These are phyloP conservation scores for Dysphania ambrosioides DNA, from an alignment of 148 eudicot species.

Conservation along the genomic window DNA sequence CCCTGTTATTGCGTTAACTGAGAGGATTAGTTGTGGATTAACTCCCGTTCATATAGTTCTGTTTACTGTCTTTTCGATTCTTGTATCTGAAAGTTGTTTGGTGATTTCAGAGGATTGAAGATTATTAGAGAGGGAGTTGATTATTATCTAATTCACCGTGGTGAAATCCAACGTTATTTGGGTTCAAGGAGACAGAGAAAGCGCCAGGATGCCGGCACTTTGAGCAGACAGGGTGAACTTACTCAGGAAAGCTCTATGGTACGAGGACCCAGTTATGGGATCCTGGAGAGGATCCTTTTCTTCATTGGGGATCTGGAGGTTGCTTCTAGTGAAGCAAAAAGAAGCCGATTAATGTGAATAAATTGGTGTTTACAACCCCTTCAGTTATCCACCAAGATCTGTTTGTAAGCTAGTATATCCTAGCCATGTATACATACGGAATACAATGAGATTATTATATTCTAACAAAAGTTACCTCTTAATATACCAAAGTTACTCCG, in stretches of 20 bases:
- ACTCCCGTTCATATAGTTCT: background rate
- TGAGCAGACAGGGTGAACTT: slow-evolving; percentile 11
- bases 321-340: slow-evolving; percentile 60
- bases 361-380: background rate
- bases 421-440: no score
- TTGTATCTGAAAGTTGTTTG: background rate
- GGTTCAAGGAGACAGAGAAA: slow-evolving; percentile 46
- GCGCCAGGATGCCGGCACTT: slow-evolving; percentile 13
- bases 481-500: no score
- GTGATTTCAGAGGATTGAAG: slow-evolving; percentile 56
- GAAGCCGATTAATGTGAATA: slow-evolving; percentile 38
- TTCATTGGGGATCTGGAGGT: slow-evolving; percentile 81
- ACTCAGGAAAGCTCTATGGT: slow-evolving; percentile 20
- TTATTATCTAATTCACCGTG: slow-evolving; percentile 57
- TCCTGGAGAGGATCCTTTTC: slow-evolving; percentile 70
- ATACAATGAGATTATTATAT: no score
- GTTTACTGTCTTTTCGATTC: background rate
- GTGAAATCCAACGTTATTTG: slow-evolving; percentile 65
- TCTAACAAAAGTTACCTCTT: no score
- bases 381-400: background rate
- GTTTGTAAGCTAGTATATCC: slow-evolving; percentile 4
- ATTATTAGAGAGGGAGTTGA: slow-evolving; percentile 78
- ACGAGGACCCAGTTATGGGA: slow-evolving; percentile 34
- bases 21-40: no score
- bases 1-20: no score